Conservation (phyloP, 78 protist genomes). For the Isochrysis galbana region DNA sequence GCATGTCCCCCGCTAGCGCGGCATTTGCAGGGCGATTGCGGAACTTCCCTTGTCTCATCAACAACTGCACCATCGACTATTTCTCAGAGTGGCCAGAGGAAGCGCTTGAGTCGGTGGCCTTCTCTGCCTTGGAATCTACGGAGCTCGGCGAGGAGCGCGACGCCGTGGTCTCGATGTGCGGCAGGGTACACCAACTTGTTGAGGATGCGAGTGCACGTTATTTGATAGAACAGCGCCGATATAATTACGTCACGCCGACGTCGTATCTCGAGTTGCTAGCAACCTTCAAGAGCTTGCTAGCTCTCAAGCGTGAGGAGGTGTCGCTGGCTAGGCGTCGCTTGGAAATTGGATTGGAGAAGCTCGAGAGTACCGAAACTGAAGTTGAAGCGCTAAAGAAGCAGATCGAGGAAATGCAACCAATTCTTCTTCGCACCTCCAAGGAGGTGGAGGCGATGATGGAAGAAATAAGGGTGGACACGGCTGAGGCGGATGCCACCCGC, state of each 20-base stretch:
- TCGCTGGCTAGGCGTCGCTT: constrained; percentile 31
- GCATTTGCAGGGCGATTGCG: constrained; percentile 81
- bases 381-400: constrained; percentile 60
- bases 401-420: constrained; percentile 78
- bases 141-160: neutral
- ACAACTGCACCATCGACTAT: constrained; percentile 90
- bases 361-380: constrained; percentile 43
- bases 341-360: constrained; percentile 65
- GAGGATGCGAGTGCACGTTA: neutral
- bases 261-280: constrained; percentile 71
- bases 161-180: constrained; percentile 59
- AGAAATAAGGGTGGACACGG: constrained; percentile 61
- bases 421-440: constrained; percentile 43
- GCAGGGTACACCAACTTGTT: constrained; percentile 71
- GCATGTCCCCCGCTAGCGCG: constrained; percentile 84
- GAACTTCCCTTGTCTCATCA: constrained; percentile 83
- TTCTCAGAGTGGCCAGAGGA: constrained; percentile 89
- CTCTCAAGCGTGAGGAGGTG: constrained; percentile 12
- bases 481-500: constrained; percentile 56
- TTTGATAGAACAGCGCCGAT: constrained; percentile 46
- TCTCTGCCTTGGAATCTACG: constrained; percentile 1
- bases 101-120: constrained; percentile 86
- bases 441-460: constrained; percentile 72
- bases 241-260: constrained; percentile 76
- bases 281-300: constrained; percentile 37